Percentiles rank a stretch among this genome's conserved stretches.
Conservation (phyloP, 352 stramenopile genomes). For the Phytophthora pistaciae region DNA sequence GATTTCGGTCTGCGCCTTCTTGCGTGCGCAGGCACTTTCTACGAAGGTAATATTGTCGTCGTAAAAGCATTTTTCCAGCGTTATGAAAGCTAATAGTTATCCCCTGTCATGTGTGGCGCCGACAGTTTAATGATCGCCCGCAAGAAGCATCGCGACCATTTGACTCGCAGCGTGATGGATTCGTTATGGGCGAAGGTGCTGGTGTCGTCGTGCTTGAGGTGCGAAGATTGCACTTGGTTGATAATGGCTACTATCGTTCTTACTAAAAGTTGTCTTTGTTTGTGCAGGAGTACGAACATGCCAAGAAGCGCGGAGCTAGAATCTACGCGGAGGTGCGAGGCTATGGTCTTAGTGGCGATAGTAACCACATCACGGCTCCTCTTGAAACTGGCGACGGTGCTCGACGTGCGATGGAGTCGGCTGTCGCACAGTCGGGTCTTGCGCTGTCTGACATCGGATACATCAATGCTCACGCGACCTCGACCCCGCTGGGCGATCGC, state of each 20-base stretch:
- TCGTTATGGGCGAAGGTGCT: constrained; percentile 96
- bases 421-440: constrained; percentile 84
- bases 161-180: constrained; percentile 95
- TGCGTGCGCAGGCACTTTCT: constrained; percentile 95
- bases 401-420: constrained; percentile 92
- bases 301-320: constrained; percentile 89
- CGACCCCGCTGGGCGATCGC: constrained; percentile 97
- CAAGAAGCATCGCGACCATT: constrained; percentile 95
- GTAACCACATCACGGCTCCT: constrained; percentile 93
- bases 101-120: neutral
- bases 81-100: neutral
- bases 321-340: constrained; percentile 97
- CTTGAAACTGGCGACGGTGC: constrained; percentile 76
- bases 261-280: neutral
- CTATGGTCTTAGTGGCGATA: constrained; percentile 97
- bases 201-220: constrained; percentile 76
- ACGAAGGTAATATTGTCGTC: constrained; percentile 64
- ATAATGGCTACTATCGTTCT: neutral
- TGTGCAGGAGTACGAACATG: constrained; percentile 89
- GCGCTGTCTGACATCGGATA: constrained; percentile 94
- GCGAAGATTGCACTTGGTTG: neutral
- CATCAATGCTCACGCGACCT: constrained; percentile 98
- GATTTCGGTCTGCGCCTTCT: constrained; percentile 95
- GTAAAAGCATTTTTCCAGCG: neutral
- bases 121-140: constrained; percentile 94